Base-by-base conservation (phyloP, 164 flowering plant species). In the Vitis labrusca region DNA sequence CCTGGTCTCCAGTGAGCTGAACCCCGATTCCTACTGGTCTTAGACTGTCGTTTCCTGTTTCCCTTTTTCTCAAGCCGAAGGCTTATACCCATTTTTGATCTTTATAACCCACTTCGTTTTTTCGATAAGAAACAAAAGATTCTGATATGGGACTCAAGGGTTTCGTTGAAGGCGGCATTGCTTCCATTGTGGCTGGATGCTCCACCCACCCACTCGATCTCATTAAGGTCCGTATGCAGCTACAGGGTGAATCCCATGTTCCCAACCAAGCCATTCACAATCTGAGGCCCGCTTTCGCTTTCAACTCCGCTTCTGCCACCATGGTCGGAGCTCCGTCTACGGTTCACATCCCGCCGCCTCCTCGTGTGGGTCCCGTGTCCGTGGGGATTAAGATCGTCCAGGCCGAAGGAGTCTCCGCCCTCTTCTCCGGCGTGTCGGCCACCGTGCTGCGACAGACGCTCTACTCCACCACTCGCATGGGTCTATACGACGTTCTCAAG, bases 391-490 rank as follows among this genome's bases (percentile, higher is more conserved):
- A 67, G 6, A 81, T 81, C 49, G 61, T 81, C 17, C 77, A 61
- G 67, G 3, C 74, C 5, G 95, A 93, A 65, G 98, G 98, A 12
- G 76, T 80, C 1, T 74, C 79, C 2, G 98, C 93, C 1, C 74
- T 93, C 10, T 89, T 77, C 80, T 84, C 92, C 66, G 98, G 97
- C 74, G 89, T 93, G 2, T 93, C 97, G 51, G 98, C 98, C 59
- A 93, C 97, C 65, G 81, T 93, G 14, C 97, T 93, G 76, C 89
- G 98, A 1, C 97, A 93, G 70, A 83, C 88, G 0, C 90, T 93
- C 17, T 93, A 93, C 75, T 91, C 98, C 65, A 91, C 98, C 60
- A 93, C 98, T 60, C 75, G 94, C 1, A 91, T 93, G 98, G 98
- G 98, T 15, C 80, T 93, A 9, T 93, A 93, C 84, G 97, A 93